Evolutionary conservation across 179 eudicot species (phyloP), one percentile per base, ranked within the genome.

Genomic region (Actinidia polygama): DNA sequence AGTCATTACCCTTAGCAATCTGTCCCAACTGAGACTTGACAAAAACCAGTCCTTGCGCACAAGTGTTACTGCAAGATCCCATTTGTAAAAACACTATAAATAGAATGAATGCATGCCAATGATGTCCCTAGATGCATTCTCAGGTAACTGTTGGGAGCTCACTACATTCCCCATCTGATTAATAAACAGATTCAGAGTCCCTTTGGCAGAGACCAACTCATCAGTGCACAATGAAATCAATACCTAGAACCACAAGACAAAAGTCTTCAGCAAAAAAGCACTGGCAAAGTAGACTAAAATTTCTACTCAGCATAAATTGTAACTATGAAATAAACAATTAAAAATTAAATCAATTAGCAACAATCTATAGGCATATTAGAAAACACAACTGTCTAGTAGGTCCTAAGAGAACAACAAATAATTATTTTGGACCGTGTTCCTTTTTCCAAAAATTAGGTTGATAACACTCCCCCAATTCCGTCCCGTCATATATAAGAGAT

Each of bases 181-280:
- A 76, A 91, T 89, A 84, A 98, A 97, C 89, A 95, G 87, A 78
- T 93, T 98, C 83, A 97, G 80, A 84, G 99, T 96, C 75, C 95
- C 99, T 90, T 87, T 94, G 58, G 91, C 98, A 55, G 98, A 91
- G 71, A 89, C 91, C 79, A 84, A 85, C 80, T 95, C 97, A 82
- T 95, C 97, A 64, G 93, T 91, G 80, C 99, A 97, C 89, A 95
- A 84, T 50, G 95, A 91, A 77, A 97, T 93, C 86, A 97, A 91
- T 82, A 97, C 96, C 99, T 96, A 72, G 80, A 87, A 36, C 78
- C 57, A 86, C 69, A 54, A 79, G 62, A 77, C 46, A 55, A 68
- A 77, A 58, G 77, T 71, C 24, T 75, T 80, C 51, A 83, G 54
- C 30, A 68, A 19, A 83, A 18, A 6, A 30, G 21, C 0, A n/a